Conservation (phyloP, 129 eudicot species). For the Lactuca sativa region DNA sequence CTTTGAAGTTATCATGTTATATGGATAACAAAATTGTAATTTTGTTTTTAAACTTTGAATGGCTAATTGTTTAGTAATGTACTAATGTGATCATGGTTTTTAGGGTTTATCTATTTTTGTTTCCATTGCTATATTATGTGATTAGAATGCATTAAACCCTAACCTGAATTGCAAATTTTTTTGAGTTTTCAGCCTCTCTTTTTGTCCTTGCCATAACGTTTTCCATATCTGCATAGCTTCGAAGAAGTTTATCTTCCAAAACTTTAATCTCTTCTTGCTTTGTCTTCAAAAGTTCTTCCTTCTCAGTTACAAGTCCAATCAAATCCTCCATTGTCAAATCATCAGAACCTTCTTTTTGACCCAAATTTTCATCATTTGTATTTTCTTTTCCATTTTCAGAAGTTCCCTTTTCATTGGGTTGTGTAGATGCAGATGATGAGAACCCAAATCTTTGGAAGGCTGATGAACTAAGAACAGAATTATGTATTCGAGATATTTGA, state of each 20-base stretch:
- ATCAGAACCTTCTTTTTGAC: conserved; percentile 33
- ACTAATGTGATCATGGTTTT: too few species aligned
- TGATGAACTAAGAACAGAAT: conserved; percentile 29
- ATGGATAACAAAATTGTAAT: too few species aligned
- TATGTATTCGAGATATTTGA: conserved; percentile 44
- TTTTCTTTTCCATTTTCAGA: conserved; percentile 32
- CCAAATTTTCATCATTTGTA: conserved; percentile 34
- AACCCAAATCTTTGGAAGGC: conserved; percentile 51
- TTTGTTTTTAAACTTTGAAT: too few species aligned
- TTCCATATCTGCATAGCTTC: conserved; percentile 85
- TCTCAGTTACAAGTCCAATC: conserved; percentile 65
- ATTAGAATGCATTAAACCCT: background rate
- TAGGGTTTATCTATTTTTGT: too few species aligned
- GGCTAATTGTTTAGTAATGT: too few species aligned
- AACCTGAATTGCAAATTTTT: conserved; percentile 93
- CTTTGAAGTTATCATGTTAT: too few species aligned
- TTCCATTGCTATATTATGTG: background rate
- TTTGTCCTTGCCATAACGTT: conserved; percentile 78
- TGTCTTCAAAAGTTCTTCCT: conserved; percentile 50
- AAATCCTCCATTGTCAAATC: conserved; percentile 71
- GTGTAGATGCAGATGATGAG: conserved; percentile 70
- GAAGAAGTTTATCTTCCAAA: conserved; percentile 75
- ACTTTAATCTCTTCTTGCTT: conserved; percentile 55
- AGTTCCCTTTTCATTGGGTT: conserved; percentile 52
- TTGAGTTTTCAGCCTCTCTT: conserved; percentile 82